Base-by-base conservation (phyloP, 257 asterid species). In the Solanum ossicruentum region DNA sequence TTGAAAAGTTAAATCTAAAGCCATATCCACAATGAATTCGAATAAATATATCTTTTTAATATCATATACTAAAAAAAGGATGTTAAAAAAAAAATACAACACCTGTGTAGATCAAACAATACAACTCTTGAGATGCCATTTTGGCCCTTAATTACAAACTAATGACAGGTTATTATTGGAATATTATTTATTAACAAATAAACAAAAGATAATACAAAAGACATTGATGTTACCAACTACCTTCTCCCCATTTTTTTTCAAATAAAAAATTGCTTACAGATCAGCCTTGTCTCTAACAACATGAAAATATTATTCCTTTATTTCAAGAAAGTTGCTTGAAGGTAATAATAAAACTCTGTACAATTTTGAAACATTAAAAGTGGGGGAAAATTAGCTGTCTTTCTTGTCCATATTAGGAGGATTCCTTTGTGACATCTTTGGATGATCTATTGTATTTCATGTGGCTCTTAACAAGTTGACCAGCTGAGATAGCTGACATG, bases 401-500 rank as follows among this genome's bases (percentile, higher is more conserved):
- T 60, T 1, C 13, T 12, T 15, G 0, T 58, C 28, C 43, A 12
- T 21, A 58, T 80, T 36, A 82, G 84, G 91, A 65, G 81, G 87
- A 82, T 32, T 83, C 5, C 72, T 84, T 86, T 71, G 88, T 73
- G 16, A 90, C 86, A 85, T 90, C 86, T 81, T 78, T 86, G 92
- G 84, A 85, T 21, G 93, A 91, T 52, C 92, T 85, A n/a, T 90
- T 91, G 84, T 86, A 91, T 78, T 91, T 89, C 93, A 91, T 91
- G 87, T 89, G 93, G 71, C 93, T 89, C 71, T 55, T 89, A 12
- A 91, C 93, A 6, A 91, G 92, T 67, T 91, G 92, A 43, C 93
- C 92, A 17, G 93, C 91, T 52, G 92, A 84, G 55, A 91, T 86
- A 26, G 93, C 93, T 55, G 93, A 91, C 91, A 91, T 86, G 70